Conservation (phyloP, 257 asterid species). For the Plantago major region DNA sequence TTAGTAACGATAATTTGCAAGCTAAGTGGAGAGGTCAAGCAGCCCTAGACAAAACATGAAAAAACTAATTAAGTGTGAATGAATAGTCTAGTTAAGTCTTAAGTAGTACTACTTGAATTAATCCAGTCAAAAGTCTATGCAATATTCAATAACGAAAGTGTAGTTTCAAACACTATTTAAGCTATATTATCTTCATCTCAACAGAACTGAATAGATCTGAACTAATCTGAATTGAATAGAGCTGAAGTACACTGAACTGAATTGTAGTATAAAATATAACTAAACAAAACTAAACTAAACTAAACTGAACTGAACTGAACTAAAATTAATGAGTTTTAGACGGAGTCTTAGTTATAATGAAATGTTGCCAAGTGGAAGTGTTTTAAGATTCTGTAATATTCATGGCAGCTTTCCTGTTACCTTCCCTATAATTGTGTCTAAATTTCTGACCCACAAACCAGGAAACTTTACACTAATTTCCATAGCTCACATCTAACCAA, state of each 20-base stretch:
- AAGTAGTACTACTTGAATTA: neutral
- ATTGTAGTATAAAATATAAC: too few species aligned
- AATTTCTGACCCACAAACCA: neutral
- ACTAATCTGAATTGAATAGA: too few species aligned
- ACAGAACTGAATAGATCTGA: too few species aligned
- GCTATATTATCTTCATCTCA: too few species aligned
- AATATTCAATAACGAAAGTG: neutral
- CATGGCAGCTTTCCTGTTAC: constrained; percentile 26
- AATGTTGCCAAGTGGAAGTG: too few species aligned
- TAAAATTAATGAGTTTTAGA: too few species aligned
- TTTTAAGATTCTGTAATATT: too few species aligned
- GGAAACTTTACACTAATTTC: neutral
- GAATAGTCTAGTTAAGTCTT: neutral
- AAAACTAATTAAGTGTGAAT: too few species aligned
- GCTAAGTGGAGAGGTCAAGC: constrained; percentile 53
- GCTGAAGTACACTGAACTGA: too few species aligned
- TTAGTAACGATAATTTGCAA: too few species aligned
- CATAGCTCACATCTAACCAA: neutral
- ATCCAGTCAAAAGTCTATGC: constrained; percentile 38
- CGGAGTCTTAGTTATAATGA: constrained; percentile 15
- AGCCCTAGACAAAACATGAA: constrained; percentile 30
- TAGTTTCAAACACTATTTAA: neutral
- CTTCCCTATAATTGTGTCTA: constrained; percentile 1
- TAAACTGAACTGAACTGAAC: too few species aligned
- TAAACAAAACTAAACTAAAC: too few species aligned